These are phyloP conservation scores for Leishmania gerbilli DNA, from an alignment of 208 protist species.

Conservation along the genomic window DNA sequence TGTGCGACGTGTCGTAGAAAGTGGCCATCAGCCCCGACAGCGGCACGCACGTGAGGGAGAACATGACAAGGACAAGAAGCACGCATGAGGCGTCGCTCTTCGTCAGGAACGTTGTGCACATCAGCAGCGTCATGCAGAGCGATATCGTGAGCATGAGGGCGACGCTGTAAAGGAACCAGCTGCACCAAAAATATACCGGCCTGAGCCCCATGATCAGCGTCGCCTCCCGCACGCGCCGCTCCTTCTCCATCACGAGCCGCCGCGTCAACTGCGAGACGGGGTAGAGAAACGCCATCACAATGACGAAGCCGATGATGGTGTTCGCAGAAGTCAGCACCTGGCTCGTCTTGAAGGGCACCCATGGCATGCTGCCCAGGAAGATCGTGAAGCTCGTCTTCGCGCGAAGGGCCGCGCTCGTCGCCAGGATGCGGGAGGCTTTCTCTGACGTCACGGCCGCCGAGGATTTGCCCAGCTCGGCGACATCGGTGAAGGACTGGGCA, in stretches of 20 bases:
- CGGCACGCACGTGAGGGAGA: slow-evolving; percentile 40
- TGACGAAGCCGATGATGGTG: slow-evolving; percentile 38
- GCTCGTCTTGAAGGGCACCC: slow-evolving; percentile 8
- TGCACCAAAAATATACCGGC: slow-evolving; percentile 38
- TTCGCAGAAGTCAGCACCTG: slow-evolving; percentile 3
- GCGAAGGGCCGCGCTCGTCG: slow-evolving; percentile 23
- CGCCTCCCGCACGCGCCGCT: slow-evolving; percentile 72
- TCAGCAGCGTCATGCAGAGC: slow-evolving; percentile 30
- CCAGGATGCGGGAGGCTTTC: slow-evolving; percentile 3
- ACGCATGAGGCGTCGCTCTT: slow-evolving; percentile 41
- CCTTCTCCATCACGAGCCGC: slow-evolving; percentile 80
- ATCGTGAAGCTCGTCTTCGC: not conserved
- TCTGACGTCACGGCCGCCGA: not conserved
- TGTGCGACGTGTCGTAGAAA: slow-evolving; percentile 66
- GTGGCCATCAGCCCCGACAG: slow-evolving; percentile 49
- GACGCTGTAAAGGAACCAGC: slow-evolving; percentile 54
- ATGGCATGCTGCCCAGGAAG: slow-evolving; percentile 8
- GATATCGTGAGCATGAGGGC: slow-evolving; percentile 38
- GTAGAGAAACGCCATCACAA: slow-evolving; percentile 60
- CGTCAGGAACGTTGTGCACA: slow-evolving; percentile 47
- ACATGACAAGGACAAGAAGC: slow-evolving; percentile 66
- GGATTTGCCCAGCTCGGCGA: not conserved
- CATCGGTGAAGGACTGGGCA: not conserved
- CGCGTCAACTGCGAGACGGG: slow-evolving; percentile 37
- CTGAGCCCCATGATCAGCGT: slow-evolving; percentile 85